Evolutionary conservation across 2,329 filamentous ascomycete genomes (phyloP).

Genomic region (Venturia oleaginea): DNA sequence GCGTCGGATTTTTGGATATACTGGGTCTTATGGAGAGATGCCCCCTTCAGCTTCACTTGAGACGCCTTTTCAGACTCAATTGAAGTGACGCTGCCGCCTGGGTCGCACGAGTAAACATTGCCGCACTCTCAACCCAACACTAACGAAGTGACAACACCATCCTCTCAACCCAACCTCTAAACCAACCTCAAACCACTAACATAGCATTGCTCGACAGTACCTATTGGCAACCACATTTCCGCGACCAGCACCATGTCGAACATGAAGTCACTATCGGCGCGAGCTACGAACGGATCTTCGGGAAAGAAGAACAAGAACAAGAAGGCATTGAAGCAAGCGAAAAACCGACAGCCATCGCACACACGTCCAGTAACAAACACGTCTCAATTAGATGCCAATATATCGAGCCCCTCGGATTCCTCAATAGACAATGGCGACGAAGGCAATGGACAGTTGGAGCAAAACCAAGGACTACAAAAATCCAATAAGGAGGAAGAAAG

Average conservation of each 20-base stretch:
- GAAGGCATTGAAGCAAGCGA: neutral
- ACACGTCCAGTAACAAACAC: neutral
- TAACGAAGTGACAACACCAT: neutral
- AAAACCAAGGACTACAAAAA: neutral
- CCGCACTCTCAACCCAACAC: neutral
- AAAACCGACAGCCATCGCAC: neutral
- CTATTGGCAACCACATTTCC: neutral
- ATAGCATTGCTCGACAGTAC: neutral
- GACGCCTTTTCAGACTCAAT: neutral
- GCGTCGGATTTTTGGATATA: neutral
- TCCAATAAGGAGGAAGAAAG: neutral
- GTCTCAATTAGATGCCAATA: neutral
- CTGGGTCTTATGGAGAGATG: neutral
- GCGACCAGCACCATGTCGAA: neutral
- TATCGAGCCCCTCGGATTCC: too few relatives aligned
- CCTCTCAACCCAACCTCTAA: neutral
- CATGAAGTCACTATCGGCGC: neutral
- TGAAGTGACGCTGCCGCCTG: neutral
- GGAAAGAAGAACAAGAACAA: neutral
- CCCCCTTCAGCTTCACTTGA: neutral
- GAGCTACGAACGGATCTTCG: neutral
- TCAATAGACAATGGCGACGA: neutral
- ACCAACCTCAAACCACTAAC: neutral
- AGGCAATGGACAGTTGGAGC: neutral
- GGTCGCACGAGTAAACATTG: neutral